Base-by-base conservation (phyloP, 1,284 basidiomycete genomes). In the Boletus subluridellus region DNA sequence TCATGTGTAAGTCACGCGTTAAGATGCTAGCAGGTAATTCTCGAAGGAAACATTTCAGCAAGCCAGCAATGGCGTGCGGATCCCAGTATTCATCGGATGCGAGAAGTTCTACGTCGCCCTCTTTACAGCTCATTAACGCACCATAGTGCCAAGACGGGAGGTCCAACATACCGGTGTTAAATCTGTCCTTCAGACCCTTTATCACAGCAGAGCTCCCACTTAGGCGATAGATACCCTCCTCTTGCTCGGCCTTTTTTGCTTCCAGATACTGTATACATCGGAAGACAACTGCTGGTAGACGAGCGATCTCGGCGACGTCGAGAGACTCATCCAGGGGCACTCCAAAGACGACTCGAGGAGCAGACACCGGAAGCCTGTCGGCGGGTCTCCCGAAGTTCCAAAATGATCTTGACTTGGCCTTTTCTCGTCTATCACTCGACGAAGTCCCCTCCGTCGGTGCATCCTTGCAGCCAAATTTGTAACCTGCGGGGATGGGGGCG, bases 141-240 rank as follows among this genome's bases (percentile, higher is more conserved):
- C 48, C 49, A 59, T 53, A 50, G 56, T 42, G 41, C 41, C 46
- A 58, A 55, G 32, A 52, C 8, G 35, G 56, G 52, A 57, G 52
- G 24, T 15, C 12, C 12, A 26, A 77, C 83, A 65, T 67, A 92
- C 91, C 90, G 63, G 80, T 73, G 73, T 98, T 97, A 78, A 98
- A 99, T 59, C 88, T 84, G 69, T 98, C 96, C 69, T 91, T 94
- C 58, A 99, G 79, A 48, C 80, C 86, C 79, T 98, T 98, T 78
- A 98, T 95, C 54, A 95, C 94, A 32, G 94, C 92, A 58, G 92
- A 92, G 68, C 90, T 94, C 9, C 94, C 95, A 66, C 90, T 94
- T 55, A 99, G 78, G 54, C 96, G 87, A 76, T 99, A 99, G 64
- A 99, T 97, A 39, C 96, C 96, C 76, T 99, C 96, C 71, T 99